A percentile compares a stretch with the other conserved stretches of the same genome.
Evolutionary conservation across 768 basidiomycete genomes (phyloP).

Genomic region (Plicaturopsis crispa): DNA sequence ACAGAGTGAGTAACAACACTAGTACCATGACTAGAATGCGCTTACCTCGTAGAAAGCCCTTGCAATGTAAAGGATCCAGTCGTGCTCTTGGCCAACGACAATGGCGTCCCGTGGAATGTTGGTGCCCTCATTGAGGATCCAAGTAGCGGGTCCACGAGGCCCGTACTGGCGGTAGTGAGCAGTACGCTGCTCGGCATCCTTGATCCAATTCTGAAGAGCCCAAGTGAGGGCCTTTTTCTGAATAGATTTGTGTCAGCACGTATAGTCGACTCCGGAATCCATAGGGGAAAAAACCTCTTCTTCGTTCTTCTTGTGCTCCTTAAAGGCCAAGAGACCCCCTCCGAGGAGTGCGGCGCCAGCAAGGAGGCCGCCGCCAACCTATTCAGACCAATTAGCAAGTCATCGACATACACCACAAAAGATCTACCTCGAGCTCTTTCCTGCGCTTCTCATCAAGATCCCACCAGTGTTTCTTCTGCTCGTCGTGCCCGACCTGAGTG

Average conservation of each 20-base stretch:
- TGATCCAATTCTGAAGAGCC: constrained; percentile 45
- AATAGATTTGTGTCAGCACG: background rate
- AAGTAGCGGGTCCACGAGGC: constrained; percentile 42
- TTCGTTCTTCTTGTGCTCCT: constrained; percentile 46
- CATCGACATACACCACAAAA: background rate
- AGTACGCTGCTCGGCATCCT: constrained; percentile 49
- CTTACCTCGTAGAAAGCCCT: constrained; percentile 53
- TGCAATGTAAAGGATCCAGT: constrained; percentile 46
- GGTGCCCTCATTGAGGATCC: constrained; percentile 55
- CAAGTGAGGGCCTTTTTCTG: constrained; percentile 46
- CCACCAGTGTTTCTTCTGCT: constrained; percentile 48
- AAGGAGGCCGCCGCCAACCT: constrained; percentile 62
- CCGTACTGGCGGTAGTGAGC: constrained; percentile 36
- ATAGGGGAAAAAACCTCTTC: constrained; percentile 39
- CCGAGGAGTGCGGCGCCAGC: constrained; percentile 46
- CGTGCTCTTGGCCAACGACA: constrained; percentile 45
- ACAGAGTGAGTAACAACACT: constrained; percentile 2
- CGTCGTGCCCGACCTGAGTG: constrained; percentile 29
- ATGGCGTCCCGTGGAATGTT: constrained; percentile 54
- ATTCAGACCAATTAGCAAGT: constrained; percentile 1
- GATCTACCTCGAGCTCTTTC: constrained; percentile 47
- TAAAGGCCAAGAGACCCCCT: constrained; percentile 43
- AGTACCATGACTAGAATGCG: constrained; percentile 3
- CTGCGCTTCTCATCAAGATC: constrained; percentile 47
- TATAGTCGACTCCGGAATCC: background rate